Evolutionary conservation across 441 rosid genomes (phyloP).

Genomic region (Bocquillonia castaneifolia): DNA sequence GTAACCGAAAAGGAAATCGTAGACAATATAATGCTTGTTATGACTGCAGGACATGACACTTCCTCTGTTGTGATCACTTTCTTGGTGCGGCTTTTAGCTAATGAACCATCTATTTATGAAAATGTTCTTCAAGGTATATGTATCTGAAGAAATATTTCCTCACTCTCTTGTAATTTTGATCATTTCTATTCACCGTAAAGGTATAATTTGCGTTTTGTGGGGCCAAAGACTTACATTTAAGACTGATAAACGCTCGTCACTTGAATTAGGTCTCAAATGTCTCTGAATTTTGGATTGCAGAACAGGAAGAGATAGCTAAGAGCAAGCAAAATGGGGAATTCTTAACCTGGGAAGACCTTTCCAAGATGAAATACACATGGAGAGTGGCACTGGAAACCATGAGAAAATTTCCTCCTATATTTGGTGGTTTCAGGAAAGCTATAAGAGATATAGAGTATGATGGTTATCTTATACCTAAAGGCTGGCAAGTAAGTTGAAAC

Average conservation of each 20-base stretch:
- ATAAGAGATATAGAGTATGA: slow-evolving; percentile 35
- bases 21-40: slow-evolving; percentile 40
- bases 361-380: slow-evolving; percentile 58
- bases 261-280: too few relatives aligned
- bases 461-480: slow-evolving; percentile 45
- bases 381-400: slow-evolving; percentile 52
- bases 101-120: slow-evolving; percentile 31
- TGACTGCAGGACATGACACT: slow-evolving; percentile 54
- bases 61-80: slow-evolving; percentile 41
- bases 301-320: slow-evolving; percentile 43
- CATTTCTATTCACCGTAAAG: too few relatives aligned
- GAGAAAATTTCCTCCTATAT: slow-evolving; percentile 38
- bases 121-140: slow-evolving; percentile 45
- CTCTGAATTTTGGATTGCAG: too few relatives aligned
- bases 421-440: slow-evolving; percentile 43
- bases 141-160: not conserved
- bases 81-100: slow-evolving; percentile 38
- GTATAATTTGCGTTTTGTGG: too few relatives aligned
- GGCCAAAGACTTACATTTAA: too few relatives aligned
- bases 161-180: too few relatives aligned
- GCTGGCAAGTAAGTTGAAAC: slow-evolving; percentile 44
- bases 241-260: too few relatives aligned
- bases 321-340: slow-evolving; percentile 32
- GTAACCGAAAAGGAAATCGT: slow-evolving; percentile 44
- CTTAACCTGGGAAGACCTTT: slow-evolving; percentile 47